A percentile compares a stretch with the other conserved stretches of the same genome.
Evolutionary conservation across 2,329 filamentous ascomycete species (phyloP).

Genomic region (Stemphylium lycopersici): DNA sequence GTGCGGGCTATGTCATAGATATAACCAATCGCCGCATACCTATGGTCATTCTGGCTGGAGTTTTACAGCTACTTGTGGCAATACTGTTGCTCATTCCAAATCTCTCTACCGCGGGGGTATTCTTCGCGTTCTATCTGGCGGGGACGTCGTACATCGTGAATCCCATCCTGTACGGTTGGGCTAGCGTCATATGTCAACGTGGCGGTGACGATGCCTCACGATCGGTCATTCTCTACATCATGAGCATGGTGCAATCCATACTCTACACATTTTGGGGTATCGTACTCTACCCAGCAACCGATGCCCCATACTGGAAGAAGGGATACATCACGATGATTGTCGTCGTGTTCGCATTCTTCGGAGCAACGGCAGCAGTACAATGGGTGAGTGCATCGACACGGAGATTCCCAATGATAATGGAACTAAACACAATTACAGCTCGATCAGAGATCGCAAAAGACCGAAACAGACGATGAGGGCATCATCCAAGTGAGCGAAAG

Average conservation of each 20-base stretch:
- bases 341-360: conserved; percentile 37
- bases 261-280: conserved; percentile 57
- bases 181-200: conserved; percentile 48
- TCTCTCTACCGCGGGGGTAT: conserved; percentile 40
- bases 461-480: not conserved
- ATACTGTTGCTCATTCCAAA: conserved; percentile 44
- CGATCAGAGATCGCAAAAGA: conserved; percentile 4
- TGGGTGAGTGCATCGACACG: conserved; percentile 19
- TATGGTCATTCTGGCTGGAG: conserved; percentile 44
- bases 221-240: conserved; percentile 50
- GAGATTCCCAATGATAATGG: not conserved
- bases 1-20: conserved; percentile 49
- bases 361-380: conserved; percentile 26
- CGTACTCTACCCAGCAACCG: conserved; percentile 50
- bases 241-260: conserved; percentile 50
- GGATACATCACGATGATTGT: conserved; percentile 48
- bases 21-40: conserved; percentile 44
- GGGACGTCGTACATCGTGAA: conserved; percentile 52
- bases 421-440: not conserved
- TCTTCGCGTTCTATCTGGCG: conserved; percentile 49
- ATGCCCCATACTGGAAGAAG: conserved; percentile 54
- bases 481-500: not conserved
- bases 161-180: conserved; percentile 50
- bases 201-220: conserved; percentile 51
- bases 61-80: conserved; percentile 43